Evolutionary conservation across 23 red algal genomes (phyloP).

Genomic region (Gracilaria caudata): DNA sequence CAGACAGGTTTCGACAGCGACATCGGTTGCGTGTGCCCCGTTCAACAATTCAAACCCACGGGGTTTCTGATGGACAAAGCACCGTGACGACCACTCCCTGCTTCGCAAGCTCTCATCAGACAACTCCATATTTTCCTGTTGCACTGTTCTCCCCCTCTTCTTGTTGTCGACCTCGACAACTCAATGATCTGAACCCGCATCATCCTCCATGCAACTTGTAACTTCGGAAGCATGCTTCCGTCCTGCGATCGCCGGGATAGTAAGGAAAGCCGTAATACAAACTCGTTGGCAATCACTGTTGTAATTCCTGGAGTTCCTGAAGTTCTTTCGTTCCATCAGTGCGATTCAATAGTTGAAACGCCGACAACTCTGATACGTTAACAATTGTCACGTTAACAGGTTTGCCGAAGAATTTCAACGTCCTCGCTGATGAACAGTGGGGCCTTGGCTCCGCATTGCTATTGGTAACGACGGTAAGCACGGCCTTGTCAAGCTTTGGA

Average conservation of each 20-base stretch:
- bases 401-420: conserved; percentile 27
- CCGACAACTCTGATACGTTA: conserved; percentile 24
- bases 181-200: not conserved
- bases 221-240: not conserved
- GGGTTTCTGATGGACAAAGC: not conserved
- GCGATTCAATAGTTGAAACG: not conserved
- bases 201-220: not conserved
- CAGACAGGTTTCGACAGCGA: not conserved
- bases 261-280: no score
- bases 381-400: conserved; percentile 5
- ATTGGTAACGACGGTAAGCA: conserved; percentile 28
- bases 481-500: not conserved
- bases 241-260: not conserved
- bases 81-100: not conserved
- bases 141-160: no score
- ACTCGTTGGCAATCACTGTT: not conserved
- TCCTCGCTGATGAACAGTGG: not conserved
- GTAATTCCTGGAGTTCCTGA: not conserved
- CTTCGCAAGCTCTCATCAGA: not conserved
- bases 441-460: conserved; percentile 21
- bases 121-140: no score
- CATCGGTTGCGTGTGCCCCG: not conserved
- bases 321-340: conserved; percentile 28
- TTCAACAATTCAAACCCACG: not conserved
- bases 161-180: not conserved